Evolutionary conservation across 83 land plant genomes (phyloP), one percentile per base, ranked within the genome.

Genomic region (Diphasiastrum complanatum): DNA sequence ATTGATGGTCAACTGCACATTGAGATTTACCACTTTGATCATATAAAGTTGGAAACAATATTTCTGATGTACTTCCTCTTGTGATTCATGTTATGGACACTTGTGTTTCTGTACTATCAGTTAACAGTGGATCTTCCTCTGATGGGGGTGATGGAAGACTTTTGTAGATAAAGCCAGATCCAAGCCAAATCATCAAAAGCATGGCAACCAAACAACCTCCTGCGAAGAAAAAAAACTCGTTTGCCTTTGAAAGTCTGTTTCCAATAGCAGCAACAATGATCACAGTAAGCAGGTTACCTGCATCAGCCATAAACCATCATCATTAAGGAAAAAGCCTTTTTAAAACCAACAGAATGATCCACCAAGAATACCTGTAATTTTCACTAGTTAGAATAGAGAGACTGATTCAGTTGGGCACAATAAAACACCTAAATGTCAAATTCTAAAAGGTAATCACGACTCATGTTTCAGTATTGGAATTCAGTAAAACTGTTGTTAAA

Each of bases 211-310:
- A 1, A 32, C 72, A 62, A 22, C 66, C 72, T n/a, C 31, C 54
- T 19, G 77, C 52, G 37, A 74, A 74, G 38, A 67, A 6, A 20
- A 68, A 68, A 28, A 63, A 74, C 45, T 70, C 66, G 11, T 74
- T 52, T 18, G 77, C 62, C 41, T 43, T 74, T 33, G 77, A 51
- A 32, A 68, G 67, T 12, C 30, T 32, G 47, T 51, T 43, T 2
- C 73, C 73, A 60, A 74, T 74, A 51, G 63, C 22, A 35, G 73
- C 67, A 4, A 74, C 77, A 26, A 74, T 36, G 6, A 67, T 22
- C 47, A 74, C 60, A 16, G 73, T 74, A 31, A 68, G 50, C 27
- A 68, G 11, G 54, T 74, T 63, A 51, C 77, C 77, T 74, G 73
- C 51, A 45, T 10, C 22, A 12, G 16, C 3, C 45, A 27, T n/a